Base-by-base conservation (phyloP, 768 basidiomycete species). In the Tulasnella sp. region DNA sequence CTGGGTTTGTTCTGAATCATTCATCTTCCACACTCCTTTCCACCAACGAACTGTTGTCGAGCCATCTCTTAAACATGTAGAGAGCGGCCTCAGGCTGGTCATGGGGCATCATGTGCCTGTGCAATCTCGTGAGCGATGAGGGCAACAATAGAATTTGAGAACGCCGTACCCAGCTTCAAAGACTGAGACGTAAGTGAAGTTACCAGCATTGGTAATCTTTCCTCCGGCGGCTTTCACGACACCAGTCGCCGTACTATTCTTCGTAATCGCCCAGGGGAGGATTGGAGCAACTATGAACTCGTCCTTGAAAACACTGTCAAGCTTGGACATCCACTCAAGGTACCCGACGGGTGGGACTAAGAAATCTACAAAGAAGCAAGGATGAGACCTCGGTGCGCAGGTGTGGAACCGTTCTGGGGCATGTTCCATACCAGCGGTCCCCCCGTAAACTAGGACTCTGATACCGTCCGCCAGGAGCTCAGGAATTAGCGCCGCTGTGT, bases 391-490 rank as follows among this genome's bases (percentile, higher is more conserved):
- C 16, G 1, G 16, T 16, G 15, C 2, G 44, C 15, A 44, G 44
- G 13, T 16, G 16, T 16, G 16, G 29, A 32, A 35, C 5, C 13
- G 26, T 35, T 67, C 23, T 29, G 29, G 6, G 2, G n/a, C 23
- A 9, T 7, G 5, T 35, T 35, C 15, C 61, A 29, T 83, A 37
- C 86, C 95, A 78, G 95, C 26, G 61, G 32, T 67, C 13, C 61
- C 61, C 5, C 61, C 94, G 82, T 98, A 98, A 57, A 98, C 90
- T 40, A 98, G 85, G 55, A 99, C 84, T 75, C 93, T 86, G 51
- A 99, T 87, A 5, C 95, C 96, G 57, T 90, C 89, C 73, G 95
- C 88, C 70, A 99, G 86, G 46, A 99, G 86, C 57, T 92, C 90
- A 2, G 93, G 91, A 11, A 98, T 86, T 13, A 98, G 87, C 40